phyloP scores from a whole-genome alignment of 305 asterid species.

The Fraxinus sp. region DNA sequence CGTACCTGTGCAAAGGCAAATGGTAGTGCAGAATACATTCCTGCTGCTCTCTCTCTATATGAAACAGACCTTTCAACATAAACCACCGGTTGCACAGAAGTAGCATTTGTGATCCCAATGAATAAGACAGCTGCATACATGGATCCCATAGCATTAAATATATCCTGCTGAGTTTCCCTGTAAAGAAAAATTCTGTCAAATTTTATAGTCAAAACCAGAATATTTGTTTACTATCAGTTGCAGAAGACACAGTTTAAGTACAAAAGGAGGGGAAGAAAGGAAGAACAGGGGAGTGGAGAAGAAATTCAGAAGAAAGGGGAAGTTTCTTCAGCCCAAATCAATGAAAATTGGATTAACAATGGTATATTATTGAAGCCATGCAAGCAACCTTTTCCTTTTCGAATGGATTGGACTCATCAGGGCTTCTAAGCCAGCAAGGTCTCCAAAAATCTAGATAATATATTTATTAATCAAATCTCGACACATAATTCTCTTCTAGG shows the following conservation, averaged over 20 bases:
- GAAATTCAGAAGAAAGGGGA: background rate
- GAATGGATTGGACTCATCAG: background rate
- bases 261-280: background rate
- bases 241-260: background rate
- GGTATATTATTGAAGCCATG: background rate
- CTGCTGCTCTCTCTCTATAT: slow-evolving; percentile 77
- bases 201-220: background rate
- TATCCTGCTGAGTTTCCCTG: slow-evolving; percentile 75
- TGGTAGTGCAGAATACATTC: slow-evolving; percentile 80
- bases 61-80: slow-evolving; percentile 66
- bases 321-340: background rate
- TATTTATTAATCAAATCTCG: background rate
- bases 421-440: background rate
- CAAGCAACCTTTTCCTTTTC: background rate
- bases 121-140: slow-evolving; percentile 80
- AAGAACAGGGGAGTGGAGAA: background rate
- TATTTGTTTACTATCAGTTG: background rate
- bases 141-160: slow-evolving; percentile 79
- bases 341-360: background rate
- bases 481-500: background rate
- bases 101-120: slow-evolving; percentile 69
- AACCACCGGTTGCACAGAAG: slow-evolving; percentile 78
- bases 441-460: background rate
- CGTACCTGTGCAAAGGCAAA: slow-evolving; percentile 80
- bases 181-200: background rate